These are phyloP conservation scores for Claviceps maximensis DNA, from an alignment of 2,329 filamentous ascomycete species.

Conservation along the genomic window DNA sequence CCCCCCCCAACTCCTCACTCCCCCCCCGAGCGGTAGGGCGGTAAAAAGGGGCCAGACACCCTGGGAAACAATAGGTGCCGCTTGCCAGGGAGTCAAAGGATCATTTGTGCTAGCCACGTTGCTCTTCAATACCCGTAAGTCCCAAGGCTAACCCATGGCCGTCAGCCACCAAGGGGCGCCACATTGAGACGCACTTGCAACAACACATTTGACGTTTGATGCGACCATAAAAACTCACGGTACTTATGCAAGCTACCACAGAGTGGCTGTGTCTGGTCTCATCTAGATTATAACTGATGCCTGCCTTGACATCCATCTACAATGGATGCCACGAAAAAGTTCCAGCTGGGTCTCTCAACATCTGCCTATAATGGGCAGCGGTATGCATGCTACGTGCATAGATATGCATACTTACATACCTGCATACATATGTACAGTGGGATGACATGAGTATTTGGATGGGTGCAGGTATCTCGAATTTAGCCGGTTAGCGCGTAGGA, in stretches of 20 bases:
- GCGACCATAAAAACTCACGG: neutral
- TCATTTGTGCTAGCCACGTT: neutral
- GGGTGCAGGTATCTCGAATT: too few species aligned
- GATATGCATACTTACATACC: too few species aligned
- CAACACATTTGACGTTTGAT: too few species aligned
- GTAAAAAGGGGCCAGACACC: neutral
- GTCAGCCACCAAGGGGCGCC: neutral
- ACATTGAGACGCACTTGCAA: neutral
- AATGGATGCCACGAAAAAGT: neutral
- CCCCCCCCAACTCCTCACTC: too few species aligned
- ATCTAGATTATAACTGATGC: neutral
- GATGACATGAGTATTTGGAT: too few species aligned
- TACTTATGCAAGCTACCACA: neutral
- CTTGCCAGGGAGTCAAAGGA: conserved; percentile 2
- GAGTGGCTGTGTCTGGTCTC: conserved; percentile 1
- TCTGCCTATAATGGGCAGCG: neutral
- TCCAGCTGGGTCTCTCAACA: neutral
- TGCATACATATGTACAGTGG: neutral
- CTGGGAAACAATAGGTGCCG: conserved; percentile 3
- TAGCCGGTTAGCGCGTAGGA: too few species aligned
- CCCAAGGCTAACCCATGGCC: neutral
- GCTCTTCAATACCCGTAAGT: neutral
- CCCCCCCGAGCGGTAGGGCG: neutral
- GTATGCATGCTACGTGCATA: neutral
- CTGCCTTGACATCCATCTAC: neutral